Conservation (phyloP, 2,329 filamentous ascomycete genomes). For the Biscogniauxia marginata region DNA sequence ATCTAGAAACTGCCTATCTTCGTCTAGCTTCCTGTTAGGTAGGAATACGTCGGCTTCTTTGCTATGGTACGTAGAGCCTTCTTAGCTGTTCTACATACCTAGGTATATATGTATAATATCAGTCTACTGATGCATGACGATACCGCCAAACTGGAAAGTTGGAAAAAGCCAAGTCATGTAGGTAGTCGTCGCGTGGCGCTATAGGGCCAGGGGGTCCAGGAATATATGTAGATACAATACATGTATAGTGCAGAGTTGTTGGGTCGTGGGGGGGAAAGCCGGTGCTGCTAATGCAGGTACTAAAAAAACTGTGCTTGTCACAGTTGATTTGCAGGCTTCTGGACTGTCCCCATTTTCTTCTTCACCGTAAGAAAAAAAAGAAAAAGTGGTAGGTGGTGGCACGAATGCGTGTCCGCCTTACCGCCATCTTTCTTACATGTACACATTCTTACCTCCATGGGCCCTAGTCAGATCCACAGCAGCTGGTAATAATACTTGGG, state of each 20-base stretch:
- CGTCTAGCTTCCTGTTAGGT: background rate
- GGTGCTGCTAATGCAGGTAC: slow-evolving; percentile 33
- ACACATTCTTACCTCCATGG: slow-evolving; percentile 20
- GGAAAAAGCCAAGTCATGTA: background rate
- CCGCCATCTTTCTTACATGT: slow-evolving; percentile 23
- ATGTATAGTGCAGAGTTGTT: too few species aligned
- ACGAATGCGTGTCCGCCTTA: slow-evolving; percentile 9
- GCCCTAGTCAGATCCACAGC: slow-evolving; percentile 18
- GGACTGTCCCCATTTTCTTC: slow-evolving; percentile 7
- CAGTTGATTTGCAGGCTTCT: slow-evolving; percentile 8
- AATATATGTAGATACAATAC: background rate
- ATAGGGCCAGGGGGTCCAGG: background rate
- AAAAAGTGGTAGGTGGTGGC: background rate
- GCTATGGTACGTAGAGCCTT: background rate
- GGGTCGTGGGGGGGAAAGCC: background rate
- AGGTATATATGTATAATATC: background rate
- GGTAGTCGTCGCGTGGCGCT: background rate
- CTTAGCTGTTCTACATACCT: slow-evolving; percentile 2
- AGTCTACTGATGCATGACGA: background rate
- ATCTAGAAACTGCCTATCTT: background rate
- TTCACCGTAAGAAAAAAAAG: slow-evolving; percentile 18
- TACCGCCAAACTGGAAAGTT: background rate
- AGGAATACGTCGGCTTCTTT: background rate
- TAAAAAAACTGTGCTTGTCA: slow-evolving; percentile 15
- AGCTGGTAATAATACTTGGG: slow-evolving; percentile 12